A percentile compares a stretch with the other conserved stretches of the same genome.
Conservation (phyloP, 2,329 filamentous ascomycete genomes). For the Colletotrichum sp. region DNA sequence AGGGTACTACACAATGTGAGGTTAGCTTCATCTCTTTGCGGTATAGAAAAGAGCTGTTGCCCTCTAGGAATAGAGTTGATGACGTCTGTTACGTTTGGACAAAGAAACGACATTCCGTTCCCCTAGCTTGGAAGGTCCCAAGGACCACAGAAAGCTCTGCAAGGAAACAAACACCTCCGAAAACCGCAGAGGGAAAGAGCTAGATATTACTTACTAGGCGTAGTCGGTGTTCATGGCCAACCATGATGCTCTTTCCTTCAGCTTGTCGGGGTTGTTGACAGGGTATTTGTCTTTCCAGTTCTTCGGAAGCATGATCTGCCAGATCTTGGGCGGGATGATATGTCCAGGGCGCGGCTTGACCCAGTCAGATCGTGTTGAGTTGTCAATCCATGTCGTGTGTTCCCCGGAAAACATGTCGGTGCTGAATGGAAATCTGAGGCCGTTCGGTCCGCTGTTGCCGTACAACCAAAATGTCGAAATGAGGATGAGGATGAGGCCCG, state of each 20-base stretch:
- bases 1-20: slow-evolving; percentile 24
- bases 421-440: neutral
- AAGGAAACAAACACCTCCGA: rapidly evolving
- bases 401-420: neutral
- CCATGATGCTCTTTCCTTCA: slow-evolving; percentile 15
- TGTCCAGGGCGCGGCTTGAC: neutral
- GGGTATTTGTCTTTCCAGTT: neutral
- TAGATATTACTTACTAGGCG: slow-evolving; percentile 9
- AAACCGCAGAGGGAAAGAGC: neutral
- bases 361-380: neutral
- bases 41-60: neutral
- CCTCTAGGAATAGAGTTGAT: neutral
- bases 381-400: neutral
- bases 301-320: slow-evolving; percentile 22
- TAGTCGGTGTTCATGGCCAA: slow-evolving; percentile 19
- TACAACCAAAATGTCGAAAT: neutral
- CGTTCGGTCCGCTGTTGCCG: neutral
- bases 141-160: neutral
- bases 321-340: slow-evolving; percentile 13
- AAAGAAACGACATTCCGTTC: neutral
- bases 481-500: neutral
- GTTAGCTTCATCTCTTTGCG: neutral
- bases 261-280: neutral
- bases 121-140: neutral
- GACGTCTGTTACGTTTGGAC: neutral